These are phyloP conservation scores for Pogostemon cablin DNA, from an alignment of 257 asterid species.

Conservation along the genomic window DNA sequence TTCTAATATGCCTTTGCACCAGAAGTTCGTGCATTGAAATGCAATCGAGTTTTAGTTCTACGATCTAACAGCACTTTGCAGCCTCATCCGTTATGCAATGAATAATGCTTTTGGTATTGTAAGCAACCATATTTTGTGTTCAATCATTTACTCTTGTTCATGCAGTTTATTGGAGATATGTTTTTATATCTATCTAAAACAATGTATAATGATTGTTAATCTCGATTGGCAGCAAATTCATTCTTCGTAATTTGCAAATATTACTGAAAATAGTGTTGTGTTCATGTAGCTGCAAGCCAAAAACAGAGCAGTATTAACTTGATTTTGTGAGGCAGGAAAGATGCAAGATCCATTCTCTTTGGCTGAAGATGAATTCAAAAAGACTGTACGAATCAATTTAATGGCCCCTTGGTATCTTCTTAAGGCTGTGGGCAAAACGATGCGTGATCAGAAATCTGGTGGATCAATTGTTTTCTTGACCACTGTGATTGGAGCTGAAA, in stretches of 20 bases:
- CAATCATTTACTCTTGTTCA: neutral
- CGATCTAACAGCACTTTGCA: neutral
- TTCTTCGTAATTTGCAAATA: neutral
- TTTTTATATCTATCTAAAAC: neutral
- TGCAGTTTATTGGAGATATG: neutral
- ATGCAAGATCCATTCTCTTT: constrained; percentile 75
- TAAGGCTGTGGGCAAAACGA: constrained; percentile 65
- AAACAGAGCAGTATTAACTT: neutral
- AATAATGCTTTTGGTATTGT: neutral
- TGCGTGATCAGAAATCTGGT: constrained; percentile 83
- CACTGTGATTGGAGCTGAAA: constrained; percentile 77
- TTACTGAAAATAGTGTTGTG: neutral
- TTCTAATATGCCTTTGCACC: neutral
- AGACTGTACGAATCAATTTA: constrained; percentile 70
- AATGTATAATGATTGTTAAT: neutral
- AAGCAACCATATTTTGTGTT: neutral
- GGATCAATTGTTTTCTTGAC: constrained; percentile 85
- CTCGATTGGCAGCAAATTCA: neutral
- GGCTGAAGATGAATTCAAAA: constrained; percentile 69
- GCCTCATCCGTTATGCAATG: neutral
- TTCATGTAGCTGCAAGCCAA: constrained; percentile 18
- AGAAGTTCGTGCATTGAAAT: neutral
- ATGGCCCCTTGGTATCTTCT: constrained; percentile 85
- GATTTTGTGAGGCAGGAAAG: constrained; percentile 64
- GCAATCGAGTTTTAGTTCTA: neutral